A percentile compares a stretch with the other conserved stretches of the same genome.
phyloP scores from a whole-genome alignment of 1,139 yeast genomes.

The Debaryomycetaceae sp. region DNA sequence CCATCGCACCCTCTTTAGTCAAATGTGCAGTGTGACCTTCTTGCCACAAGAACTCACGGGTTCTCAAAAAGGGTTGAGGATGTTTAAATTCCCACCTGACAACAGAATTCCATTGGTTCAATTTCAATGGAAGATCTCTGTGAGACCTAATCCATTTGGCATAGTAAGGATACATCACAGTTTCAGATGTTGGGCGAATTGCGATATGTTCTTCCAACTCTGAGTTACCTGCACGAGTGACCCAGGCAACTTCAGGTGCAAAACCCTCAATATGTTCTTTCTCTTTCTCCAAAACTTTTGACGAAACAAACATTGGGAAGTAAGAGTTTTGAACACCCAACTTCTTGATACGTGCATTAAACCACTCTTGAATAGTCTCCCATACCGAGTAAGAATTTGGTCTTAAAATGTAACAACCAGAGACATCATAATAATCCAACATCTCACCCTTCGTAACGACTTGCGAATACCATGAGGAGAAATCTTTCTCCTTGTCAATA shows the following conservation, averaged over 20 bases:
- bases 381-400: slow-evolving; percentile 94
- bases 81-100: slow-evolving; percentile 99
- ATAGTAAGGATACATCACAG: slow-evolving; percentile 99
- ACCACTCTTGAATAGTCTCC: slow-evolving; percentile 91
- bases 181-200: slow-evolving; percentile 98
- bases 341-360: slow-evolving; percentile 73
- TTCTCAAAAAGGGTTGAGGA: slow-evolving; percentile 98
- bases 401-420: slow-evolving; percentile 97
- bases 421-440: slow-evolving; percentile 97
- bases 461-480: slow-evolving; percentile 97
- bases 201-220: slow-evolving; percentile 98
- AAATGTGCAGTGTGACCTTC: slow-evolving; percentile 99
- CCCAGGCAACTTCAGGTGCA: slow-evolving; percentile 99
- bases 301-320: slow-evolving; percentile 98
- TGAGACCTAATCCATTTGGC: slow-evolving; percentile 99
- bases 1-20: slow-evolving; percentile 72
- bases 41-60: slow-evolving; percentile 99
- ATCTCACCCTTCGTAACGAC: slow-evolving; percentile 94
- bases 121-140: slow-evolving; percentile 92
- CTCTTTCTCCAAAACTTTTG: slow-evolving; percentile 90
- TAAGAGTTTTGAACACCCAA: slow-evolving; percentile 93
- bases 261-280: slow-evolving; percentile 99
- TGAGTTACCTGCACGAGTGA: slow-evolving; percentile 89
- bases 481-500: slow-evolving; percentile 85
- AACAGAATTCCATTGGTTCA: slow-evolving; percentile 99